phyloP scores from a whole-genome alignment of 2,329 filamentous ascomycete species.

The Geosmithia morbida region DNA sequence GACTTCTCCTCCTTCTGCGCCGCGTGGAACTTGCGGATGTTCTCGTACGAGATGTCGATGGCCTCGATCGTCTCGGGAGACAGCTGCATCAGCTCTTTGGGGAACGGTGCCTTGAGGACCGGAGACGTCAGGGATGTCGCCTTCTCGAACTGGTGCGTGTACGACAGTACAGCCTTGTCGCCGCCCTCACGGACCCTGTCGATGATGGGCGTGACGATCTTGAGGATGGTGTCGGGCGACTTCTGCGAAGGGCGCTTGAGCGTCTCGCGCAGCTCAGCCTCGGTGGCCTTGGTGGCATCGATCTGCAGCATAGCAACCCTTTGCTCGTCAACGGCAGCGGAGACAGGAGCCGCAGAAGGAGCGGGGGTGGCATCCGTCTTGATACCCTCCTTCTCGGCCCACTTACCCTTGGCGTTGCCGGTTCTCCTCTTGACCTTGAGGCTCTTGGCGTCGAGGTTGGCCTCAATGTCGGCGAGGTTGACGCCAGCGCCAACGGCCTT shows the following conservation, averaged over 20 bases:
- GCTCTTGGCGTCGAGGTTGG: slow-evolving; percentile 85
- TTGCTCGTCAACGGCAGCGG: slow-evolving; percentile 16
- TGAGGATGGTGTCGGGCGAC: slow-evolving; percentile 86
- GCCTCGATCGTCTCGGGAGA: slow-evolving; percentile 72
- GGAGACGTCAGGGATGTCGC: slow-evolving; percentile 81
- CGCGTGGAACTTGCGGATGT: slow-evolving; percentile 86
- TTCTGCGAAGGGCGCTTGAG: slow-evolving; percentile 85
- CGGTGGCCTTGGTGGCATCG: slow-evolving; percentile 49
- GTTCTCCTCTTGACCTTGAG: slow-evolving; percentile 87
- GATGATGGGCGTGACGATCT: slow-evolving; percentile 83
- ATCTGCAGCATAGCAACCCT: slow-evolving; percentile 76
- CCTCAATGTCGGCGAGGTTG: slow-evolving; percentile 76
- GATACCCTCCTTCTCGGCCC: slow-evolving; percentile 72
- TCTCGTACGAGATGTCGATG: slow-evolving; percentile 89
- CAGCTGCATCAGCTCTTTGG: slow-evolving; percentile 71
- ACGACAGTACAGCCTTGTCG: slow-evolving; percentile 77
- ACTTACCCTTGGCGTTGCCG: slow-evolving; percentile 88
- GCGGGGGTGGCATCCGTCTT: slow-evolving; percentile 22
- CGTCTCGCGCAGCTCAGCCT: slow-evolving; percentile 53
- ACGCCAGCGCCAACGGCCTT: slow-evolving; percentile 80
- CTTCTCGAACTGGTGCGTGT: slow-evolving; percentile 97
- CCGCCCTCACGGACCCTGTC: slow-evolving; percentile 71
- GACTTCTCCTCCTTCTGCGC: slow-evolving; percentile 78
- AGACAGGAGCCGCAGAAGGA: slow-evolving; percentile 9
- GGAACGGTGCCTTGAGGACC: slow-evolving; percentile 81